phyloP scores from a whole-genome alignment of 2,329 filamentous ascomycete species.

The Periconia digitata region DNA sequence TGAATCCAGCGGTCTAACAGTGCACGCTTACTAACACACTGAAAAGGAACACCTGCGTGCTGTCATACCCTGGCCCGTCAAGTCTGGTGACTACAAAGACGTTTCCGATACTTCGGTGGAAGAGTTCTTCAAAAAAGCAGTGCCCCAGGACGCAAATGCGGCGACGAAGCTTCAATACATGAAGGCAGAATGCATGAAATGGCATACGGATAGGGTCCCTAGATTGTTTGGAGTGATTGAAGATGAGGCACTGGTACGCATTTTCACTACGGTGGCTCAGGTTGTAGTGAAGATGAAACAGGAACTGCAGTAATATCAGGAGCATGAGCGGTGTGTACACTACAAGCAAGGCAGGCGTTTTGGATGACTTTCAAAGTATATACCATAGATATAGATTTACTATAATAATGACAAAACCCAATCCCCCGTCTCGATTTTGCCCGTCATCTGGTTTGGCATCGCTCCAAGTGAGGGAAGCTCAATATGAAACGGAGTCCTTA shows the following conservation, averaged over 20 bases:
- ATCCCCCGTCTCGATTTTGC: no score
- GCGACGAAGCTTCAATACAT: slow-evolving; percentile 1
- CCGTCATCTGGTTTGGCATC: no score
- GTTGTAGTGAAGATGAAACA: slow-evolving; percentile 3
- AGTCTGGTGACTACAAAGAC: slow-evolving; percentile 6
- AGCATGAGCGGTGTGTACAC: not conserved
- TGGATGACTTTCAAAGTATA: no score
- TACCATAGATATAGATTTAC: no score
- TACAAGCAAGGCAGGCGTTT: no score
- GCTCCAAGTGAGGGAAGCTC: no score
- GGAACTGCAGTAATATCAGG: not conserved
- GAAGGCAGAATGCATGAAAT: slow-evolving; percentile 9
- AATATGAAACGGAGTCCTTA: no score
- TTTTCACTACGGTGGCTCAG: slow-evolving; percentile 6
- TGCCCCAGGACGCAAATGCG: not conserved
- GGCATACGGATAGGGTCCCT: slow-evolving; percentile 9
- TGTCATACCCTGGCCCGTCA: slow-evolving; percentile 10
- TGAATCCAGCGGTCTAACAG: not conserved
- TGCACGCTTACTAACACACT: slow-evolving; percentile 1
- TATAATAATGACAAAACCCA: no score
- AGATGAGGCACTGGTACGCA: not conserved
- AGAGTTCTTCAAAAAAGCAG: slow-evolving; percentile 7
- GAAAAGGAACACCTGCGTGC: slow-evolving; percentile 4
- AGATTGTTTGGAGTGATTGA: slow-evolving; percentile 3
- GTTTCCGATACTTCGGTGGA: slow-evolving; percentile 2